Conservation (phyloP, 1,139 yeast genomes). For the Meyerozyma athensensis region DNA sequence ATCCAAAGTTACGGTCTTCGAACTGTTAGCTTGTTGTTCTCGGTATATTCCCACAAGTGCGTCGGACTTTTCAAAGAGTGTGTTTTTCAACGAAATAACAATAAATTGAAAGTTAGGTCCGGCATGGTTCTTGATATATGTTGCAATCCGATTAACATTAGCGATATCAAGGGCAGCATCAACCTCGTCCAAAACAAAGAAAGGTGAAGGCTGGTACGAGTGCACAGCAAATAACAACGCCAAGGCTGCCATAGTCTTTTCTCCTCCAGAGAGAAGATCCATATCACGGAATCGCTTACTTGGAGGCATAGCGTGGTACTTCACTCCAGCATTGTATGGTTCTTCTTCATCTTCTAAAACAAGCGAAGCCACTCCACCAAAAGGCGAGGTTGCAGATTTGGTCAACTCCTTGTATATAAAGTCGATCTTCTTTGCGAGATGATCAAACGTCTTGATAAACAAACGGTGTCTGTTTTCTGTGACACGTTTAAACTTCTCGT, state of each 20-base stretch:
- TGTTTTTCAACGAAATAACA: constrained; percentile 86
- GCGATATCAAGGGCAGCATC: constrained; percentile 95
- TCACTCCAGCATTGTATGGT: constrained; percentile 78
- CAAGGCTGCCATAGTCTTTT: constrained; percentile 92
- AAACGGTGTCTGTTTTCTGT: constrained; percentile 54
- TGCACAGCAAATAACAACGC: constrained; percentile 90
- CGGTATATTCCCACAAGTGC: constrained; percentile 91
- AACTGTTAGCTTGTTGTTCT: constrained; percentile 72
- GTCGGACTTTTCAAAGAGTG: constrained; percentile 83
- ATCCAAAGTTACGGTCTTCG: constrained; percentile 73
- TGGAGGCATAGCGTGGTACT: constrained; percentile 96
- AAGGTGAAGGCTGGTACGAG: constrained; percentile 89
- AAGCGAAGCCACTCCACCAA: constrained; percentile 91
- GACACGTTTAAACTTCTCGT: constrained; percentile 55
- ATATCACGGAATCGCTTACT: constrained; percentile 89
- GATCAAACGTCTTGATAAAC: constrained; percentile 72
- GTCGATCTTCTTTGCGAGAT: constrained; percentile 70
- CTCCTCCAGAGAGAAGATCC: constrained; percentile 95
- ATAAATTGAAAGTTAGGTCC: constrained; percentile 84
- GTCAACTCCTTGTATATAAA: constrained; percentile 85
- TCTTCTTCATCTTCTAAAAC: constrained; percentile 87
- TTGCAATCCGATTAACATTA: constrained; percentile 80
- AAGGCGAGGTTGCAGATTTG: constrained; percentile 57
- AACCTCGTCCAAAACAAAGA: constrained; percentile 91
- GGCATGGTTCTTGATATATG: constrained; percentile 72